phyloP scores from a whole-genome alignment of 2,329 filamentous ascomycete genomes.

The Aspergillus sp. region DNA sequence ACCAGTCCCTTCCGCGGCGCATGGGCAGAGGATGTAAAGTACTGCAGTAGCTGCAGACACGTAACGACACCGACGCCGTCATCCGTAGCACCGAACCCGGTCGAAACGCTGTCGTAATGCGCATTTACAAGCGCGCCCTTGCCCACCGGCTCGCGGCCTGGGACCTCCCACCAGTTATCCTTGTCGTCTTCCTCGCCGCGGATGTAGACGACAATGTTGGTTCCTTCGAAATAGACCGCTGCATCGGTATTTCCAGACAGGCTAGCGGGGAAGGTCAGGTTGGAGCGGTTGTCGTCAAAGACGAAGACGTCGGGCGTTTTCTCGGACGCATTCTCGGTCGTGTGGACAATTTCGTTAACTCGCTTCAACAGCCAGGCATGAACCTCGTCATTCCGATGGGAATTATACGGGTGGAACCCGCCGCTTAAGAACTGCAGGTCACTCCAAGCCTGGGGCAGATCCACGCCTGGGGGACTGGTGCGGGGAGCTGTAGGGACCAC shows the following conservation, averaged over 20 bases:
- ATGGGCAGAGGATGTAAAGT: constrained; percentile 65
- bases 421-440: constrained; percentile 69
- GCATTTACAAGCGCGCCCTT: constrained; percentile 84
- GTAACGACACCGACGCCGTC: constrained; percentile 87
- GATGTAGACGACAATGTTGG: constrained; percentile 86
- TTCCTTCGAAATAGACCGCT: constrained; percentile 79
- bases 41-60: constrained; percentile 72
- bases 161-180: constrained; percentile 62
- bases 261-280: constrained; percentile 59
- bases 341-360: constrained; percentile 58
- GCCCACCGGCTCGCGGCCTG: constrained; percentile 42
- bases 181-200: constrained; percentile 66
- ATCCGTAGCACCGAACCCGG: constrained; percentile 86
- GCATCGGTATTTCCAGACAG: constrained; percentile 26
- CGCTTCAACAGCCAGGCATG: constrained; percentile 65
- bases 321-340: constrained; percentile 37
- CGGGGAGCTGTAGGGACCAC: constrained; percentile 60
- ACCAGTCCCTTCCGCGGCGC: constrained; percentile 73
- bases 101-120: constrained; percentile 89
- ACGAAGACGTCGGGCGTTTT: constrained; percentile 43
- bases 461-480: constrained; percentile 54
- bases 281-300: constrained; percentile 70
- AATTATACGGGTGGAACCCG: constrained; percentile 82
- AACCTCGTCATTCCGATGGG: constrained; percentile 69
- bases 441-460: constrained; percentile 76